These are phyloP conservation scores for Lyophyllum shimeji DNA, from an alignment of 768 basidiomycete genomes.

Conservation along the genomic window DNA sequence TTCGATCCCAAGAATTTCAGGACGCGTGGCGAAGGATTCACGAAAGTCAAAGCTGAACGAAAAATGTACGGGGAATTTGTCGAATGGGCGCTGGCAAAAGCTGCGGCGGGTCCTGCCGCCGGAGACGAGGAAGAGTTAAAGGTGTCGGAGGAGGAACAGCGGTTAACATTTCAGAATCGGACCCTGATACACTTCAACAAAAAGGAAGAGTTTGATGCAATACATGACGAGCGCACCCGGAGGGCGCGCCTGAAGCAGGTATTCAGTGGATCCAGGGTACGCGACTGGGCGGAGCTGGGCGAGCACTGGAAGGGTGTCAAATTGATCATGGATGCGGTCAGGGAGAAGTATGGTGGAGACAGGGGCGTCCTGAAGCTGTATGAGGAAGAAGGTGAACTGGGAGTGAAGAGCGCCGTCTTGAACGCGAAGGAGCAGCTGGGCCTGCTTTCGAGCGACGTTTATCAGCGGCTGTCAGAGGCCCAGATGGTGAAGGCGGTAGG, in stretches of 20 bases:
- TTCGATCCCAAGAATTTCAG: constrained; percentile 45
- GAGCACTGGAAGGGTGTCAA: constrained; percentile 44
- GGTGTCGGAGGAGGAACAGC: constrained; percentile 17
- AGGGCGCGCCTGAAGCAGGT: constrained; percentile 36
- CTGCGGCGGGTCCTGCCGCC: constrained; percentile 5
- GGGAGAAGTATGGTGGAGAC: constrained; percentile 46
- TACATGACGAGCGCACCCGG: constrained; percentile 26
- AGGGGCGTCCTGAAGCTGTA: constrained; percentile 38
- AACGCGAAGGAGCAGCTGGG: constrained; percentile 33
- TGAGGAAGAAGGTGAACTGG: constrained; percentile 37
- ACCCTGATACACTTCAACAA: constrained; percentile 55
- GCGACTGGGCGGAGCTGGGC: constrained; percentile 53
- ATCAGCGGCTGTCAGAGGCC: background rate
- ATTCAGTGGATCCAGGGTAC: constrained; percentile 51
- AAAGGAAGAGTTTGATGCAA: constrained; percentile 43
- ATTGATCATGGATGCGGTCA: constrained; percentile 47
- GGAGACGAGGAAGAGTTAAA: constrained; percentile 8
- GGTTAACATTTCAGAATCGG: constrained; percentile 32
- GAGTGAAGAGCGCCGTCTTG: constrained; percentile 36
- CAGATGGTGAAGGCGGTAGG: background rate
- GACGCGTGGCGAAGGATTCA: constrained; percentile 33
- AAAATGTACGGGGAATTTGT: constrained; percentile 63
- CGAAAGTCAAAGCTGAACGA: constrained; percentile 46
- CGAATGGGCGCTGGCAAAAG: constrained; percentile 38
- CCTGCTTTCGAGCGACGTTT: background rate